Conservation (phyloP, 1,284 basidiomycete species). For the Veloporphyrellus conicus region DNA sequence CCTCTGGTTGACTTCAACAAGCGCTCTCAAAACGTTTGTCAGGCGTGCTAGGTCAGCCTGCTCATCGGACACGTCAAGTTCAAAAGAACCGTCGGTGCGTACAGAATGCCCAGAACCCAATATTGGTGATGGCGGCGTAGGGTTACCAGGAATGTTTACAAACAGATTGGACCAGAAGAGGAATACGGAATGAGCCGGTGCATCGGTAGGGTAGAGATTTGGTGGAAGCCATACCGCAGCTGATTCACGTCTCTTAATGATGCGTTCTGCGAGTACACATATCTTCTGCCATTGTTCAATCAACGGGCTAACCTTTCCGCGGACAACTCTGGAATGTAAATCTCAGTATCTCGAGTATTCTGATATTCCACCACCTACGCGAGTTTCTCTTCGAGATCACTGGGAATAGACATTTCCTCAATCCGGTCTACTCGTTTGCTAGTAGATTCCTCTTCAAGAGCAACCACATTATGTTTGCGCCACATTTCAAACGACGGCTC, state of each 20-base stretch:
- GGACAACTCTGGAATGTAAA: slow-evolving; percentile 52
- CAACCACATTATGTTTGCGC: slow-evolving; percentile 70
- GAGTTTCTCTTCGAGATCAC: slow-evolving; percentile 86
- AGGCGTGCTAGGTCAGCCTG: slow-evolving; percentile 81
- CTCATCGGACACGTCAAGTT: slow-evolving; percentile 26
- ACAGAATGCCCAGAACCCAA: slow-evolving; percentile 28
- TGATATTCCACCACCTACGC: slow-evolving; percentile 43
- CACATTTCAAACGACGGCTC: slow-evolving; percentile 81
- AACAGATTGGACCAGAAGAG: slow-evolving; percentile 38
- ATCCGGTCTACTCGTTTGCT: slow-evolving; percentile 76
- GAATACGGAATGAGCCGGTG: slow-evolving; percentile 65
- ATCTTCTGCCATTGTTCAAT: slow-evolving; percentile 91
- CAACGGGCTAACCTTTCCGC: slow-evolving; percentile 64
- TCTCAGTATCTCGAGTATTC: slow-evolving; percentile 1
- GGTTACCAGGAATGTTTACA: slow-evolving; percentile 8
- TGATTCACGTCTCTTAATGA: slow-evolving; percentile 81
- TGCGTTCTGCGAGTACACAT: slow-evolving; percentile 77
- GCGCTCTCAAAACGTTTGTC: slow-evolving; percentile 75
- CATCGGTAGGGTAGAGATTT: slow-evolving; percentile 56
- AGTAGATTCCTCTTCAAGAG: slow-evolving; percentile 81
- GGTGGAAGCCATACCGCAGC: slow-evolving; percentile 75
- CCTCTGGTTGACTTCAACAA: slow-evolving; percentile 70
- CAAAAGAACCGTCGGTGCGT: slow-evolving; percentile 20
- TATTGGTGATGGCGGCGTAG: slow-evolving; percentile 22
- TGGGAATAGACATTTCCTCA: slow-evolving; percentile 89